Conservation (phyloP, 805 yeast genomes). For the Yarrowia osloensis region DNA sequence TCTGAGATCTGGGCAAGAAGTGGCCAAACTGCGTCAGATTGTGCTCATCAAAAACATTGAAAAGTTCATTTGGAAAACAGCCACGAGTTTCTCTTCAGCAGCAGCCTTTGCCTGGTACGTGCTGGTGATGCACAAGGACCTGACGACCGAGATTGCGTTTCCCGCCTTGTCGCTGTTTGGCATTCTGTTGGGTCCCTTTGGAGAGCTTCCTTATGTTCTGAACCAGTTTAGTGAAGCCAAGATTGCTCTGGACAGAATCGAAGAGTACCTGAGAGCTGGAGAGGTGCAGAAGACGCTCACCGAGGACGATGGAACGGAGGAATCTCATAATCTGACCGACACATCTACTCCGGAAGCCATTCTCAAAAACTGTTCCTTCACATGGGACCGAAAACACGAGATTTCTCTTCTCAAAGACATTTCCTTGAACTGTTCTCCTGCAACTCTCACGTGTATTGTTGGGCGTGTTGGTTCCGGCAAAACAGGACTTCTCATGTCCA, state of each 20-base stretch:
- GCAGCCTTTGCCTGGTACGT: slow-evolving; percentile 87
- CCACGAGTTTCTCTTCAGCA: slow-evolving; percentile 88
- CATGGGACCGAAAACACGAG: slow-evolving; percentile 48
- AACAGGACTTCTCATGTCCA: slow-evolving; percentile 66
- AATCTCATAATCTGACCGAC: neutral
- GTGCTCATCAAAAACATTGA: slow-evolving; percentile 71
- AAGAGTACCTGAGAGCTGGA: slow-evolving; percentile 61
- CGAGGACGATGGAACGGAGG: neutral
- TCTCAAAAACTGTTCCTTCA: slow-evolving; percentile 34
- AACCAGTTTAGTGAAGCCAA: slow-evolving; percentile 81
- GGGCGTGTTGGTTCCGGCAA: slow-evolving; percentile 86
- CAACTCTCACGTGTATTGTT: slow-evolving; percentile 73
- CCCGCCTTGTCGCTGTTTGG: slow-evolving; percentile 71
- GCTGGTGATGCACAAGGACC: slow-evolving; percentile 59
- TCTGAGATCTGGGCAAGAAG: slow-evolving; percentile 86
- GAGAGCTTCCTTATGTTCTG: slow-evolving; percentile 68
- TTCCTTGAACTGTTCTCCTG: slow-evolving; percentile 55
- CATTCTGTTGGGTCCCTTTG: slow-evolving; percentile 63
- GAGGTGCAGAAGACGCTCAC: slow-evolving; percentile 45
- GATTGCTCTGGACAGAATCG: slow-evolving; percentile 85
- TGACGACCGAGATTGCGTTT: slow-evolving; percentile 81
- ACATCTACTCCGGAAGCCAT: slow-evolving; percentile 39
- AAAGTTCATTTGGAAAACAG: slow-evolving; percentile 75
- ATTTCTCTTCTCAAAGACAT: slow-evolving; percentile 52
- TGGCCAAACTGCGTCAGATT: slow-evolving; percentile 70